Conservation (phyloP, 148 eudicot species). For the Diospyros kaki region DNA sequence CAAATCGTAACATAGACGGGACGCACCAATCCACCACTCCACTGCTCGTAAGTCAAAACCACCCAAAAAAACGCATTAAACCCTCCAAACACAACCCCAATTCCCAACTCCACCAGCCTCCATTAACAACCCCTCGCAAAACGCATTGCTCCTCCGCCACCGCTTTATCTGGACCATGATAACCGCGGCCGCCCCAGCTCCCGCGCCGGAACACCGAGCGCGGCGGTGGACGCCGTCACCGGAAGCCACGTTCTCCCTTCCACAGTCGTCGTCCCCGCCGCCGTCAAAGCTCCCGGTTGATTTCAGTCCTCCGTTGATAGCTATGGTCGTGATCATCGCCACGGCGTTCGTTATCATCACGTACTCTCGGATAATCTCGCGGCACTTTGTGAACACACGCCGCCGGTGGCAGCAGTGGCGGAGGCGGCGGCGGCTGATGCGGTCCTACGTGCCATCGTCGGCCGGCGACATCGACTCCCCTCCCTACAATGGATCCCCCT, state of each 20-base stretch:
- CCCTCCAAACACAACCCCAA: not conserved
- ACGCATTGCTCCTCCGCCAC: not conserved
- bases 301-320: slow-evolving; percentile 82
- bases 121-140: not conserved
- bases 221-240: not conserved
- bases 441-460: slow-evolving; percentile 32
- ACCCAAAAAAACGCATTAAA: not conserved
- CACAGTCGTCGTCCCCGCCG: slow-evolving; percentile 14
- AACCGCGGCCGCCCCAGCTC: not conserved
- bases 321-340: slow-evolving; percentile 78
- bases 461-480: slow-evolving; percentile 49
- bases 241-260: slow-evolving; percentile 18
- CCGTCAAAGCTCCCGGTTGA: slow-evolving; percentile 45
- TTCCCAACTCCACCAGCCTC: not conserved
- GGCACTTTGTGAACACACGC: slow-evolving; percentile 31
- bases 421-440: slow-evolving; percentile 41
- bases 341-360: slow-evolving; percentile 71
- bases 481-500: slow-evolving; percentile 35
- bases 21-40: too few species aligned
- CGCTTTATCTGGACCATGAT: not conserved
- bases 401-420: slow-evolving; percentile 40
- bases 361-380: slow-evolving; percentile 73
- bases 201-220: not conserved
- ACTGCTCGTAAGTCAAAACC: not conserved
- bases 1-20: slow-evolving; percentile 9